phyloP scores from a whole-genome alignment of 2,329 filamentous ascomycete species.

The Corynespora cassiicola region DNA sequence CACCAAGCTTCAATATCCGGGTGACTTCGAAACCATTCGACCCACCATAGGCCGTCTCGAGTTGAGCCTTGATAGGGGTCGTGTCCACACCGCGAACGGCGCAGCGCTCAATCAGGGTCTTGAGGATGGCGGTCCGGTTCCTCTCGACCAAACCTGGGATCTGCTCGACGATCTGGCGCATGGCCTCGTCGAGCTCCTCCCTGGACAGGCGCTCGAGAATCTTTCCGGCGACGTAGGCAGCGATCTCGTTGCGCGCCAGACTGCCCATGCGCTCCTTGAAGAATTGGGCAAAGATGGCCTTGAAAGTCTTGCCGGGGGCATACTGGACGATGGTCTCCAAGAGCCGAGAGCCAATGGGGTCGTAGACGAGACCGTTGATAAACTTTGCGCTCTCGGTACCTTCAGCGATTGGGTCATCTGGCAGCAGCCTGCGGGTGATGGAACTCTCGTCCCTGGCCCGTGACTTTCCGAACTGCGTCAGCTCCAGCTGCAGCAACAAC shows the following conservation, averaged over 20 bases:
- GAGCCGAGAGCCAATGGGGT: constrained; percentile 86
- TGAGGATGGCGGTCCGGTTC: constrained; percentile 79
- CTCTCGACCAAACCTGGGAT: constrained; percentile 76
- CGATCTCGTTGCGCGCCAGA: constrained; percentile 86
- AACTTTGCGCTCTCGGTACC: constrained; percentile 78
- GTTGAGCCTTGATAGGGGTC: constrained; percentile 60
- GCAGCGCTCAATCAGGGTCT: constrained; percentile 83
- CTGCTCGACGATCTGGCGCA: constrained; percentile 74
- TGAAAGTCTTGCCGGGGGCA: constrained; percentile 88
- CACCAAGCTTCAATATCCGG: constrained; percentile 66
- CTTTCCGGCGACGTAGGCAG: constrained; percentile 83
- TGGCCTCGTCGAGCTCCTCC: constrained; percentile 79
- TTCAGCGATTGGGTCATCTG: constrained; percentile 78
- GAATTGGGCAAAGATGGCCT: constrained; percentile 79
- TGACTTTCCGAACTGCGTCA: constrained; percentile 73
- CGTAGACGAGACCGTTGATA: constrained; percentile 86
- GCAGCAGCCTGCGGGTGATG: constrained; percentile 78
- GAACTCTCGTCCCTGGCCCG: constrained; percentile 70
- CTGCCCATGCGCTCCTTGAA: constrained; percentile 81
- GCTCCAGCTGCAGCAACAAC: constrained; percentile 84
- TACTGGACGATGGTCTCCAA: constrained; percentile 84
- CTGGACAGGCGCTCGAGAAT: constrained; percentile 84
- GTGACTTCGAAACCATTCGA: constrained; percentile 60
- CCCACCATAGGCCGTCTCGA: constrained; percentile 64
- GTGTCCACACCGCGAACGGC: constrained; percentile 68